phyloP scores from a whole-genome alignment of 116 monocot genomes.

The Cymodocea nodosa region DNA sequence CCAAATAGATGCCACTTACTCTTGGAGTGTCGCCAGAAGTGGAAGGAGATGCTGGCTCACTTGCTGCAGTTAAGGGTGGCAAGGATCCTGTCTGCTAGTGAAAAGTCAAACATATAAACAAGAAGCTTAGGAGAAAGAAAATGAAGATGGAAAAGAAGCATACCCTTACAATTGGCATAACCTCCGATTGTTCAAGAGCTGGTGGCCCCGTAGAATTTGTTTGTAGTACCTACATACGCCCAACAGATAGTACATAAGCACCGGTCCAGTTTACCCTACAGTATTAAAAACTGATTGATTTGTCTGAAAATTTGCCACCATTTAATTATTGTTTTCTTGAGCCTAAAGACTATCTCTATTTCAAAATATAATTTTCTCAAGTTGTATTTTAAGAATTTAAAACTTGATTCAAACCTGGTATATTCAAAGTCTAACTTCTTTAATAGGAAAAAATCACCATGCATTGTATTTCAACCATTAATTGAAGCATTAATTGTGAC shows the following conservation, averaged over 20 bases:
- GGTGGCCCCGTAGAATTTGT: slow-evolving; percentile 15
- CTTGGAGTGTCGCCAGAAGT: slow-evolving; percentile 20
- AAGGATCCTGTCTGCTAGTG: slow-evolving; percentile 14
- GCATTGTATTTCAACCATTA: too few relatives aligned
- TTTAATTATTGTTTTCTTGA: too few relatives aligned
- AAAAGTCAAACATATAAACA: neutral
- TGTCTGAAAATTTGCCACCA: too few relatives aligned
- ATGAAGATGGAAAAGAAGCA: neutral
- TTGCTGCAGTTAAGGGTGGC: slow-evolving; percentile 6
- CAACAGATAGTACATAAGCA: neutral
- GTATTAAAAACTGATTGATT: too few relatives aligned
- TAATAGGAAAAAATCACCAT: too few relatives aligned
- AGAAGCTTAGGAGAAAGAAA: neutral
- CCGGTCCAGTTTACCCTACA: too few relatives aligned
- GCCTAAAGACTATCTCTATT: too few relatives aligned
- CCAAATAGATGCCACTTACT: slow-evolving; percentile 8
- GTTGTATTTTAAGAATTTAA: too few relatives aligned
- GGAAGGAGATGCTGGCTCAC: slow-evolving; percentile 19
- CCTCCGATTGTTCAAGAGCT: slow-evolving; percentile 19
- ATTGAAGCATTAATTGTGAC: too few relatives aligned
- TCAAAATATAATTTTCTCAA: too few relatives aligned
- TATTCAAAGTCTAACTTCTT: too few relatives aligned
- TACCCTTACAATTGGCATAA: slow-evolving; percentile 21
- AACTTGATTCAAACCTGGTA: too few relatives aligned
- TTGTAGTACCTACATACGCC: slow-evolving; percentile 7